These are phyloP conservation scores for Salinomyces thailandicus DNA, from an alignment of 2,329 filamentous ascomycete species.

Conservation along the genomic window DNA sequence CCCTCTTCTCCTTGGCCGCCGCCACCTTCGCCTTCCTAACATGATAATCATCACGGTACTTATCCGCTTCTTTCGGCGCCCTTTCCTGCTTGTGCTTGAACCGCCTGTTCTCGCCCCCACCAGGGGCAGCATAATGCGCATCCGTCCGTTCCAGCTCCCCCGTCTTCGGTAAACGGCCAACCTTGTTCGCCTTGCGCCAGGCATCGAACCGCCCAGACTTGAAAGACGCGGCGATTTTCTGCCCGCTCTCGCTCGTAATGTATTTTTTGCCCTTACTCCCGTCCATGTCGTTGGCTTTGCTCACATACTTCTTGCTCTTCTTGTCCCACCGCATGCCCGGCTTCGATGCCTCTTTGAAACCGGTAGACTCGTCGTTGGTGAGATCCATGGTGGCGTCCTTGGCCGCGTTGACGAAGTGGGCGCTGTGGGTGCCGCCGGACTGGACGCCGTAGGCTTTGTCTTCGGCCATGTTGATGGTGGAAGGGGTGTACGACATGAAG, in stretches of 20 bases:
- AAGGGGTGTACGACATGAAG: slow-evolving; percentile 94
- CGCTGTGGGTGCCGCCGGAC: slow-evolving; percentile 52
- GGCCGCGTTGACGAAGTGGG: slow-evolving; percentile 80
- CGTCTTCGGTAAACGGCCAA: slow-evolving; percentile 66
- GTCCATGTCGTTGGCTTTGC: slow-evolving; percentile 86
- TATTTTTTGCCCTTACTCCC: slow-evolving; percentile 58
- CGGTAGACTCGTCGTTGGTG: slow-evolving; percentile 73
- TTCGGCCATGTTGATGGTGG: slow-evolving; percentile 68
- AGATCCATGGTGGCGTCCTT: slow-evolving; percentile 85
- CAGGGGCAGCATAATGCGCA: slow-evolving; percentile 24
- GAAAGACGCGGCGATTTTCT: slow-evolving; percentile 92
- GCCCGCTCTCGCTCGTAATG: slow-evolving; percentile 84
- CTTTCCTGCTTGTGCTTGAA: slow-evolving; percentile 81
- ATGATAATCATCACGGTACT: slow-evolving; percentile 81
- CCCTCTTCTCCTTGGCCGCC: slow-evolving; percentile 74
- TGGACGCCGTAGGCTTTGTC: slow-evolving; percentile 91
- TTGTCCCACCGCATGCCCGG: slow-evolving; percentile 83
- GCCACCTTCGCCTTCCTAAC: slow-evolving; percentile 81
- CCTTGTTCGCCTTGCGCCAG: slow-evolving; percentile 79
- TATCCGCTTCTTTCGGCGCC: slow-evolving; percentile 89
- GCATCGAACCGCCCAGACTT: slow-evolving; percentile 85
- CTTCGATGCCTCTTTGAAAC: slow-evolving; percentile 66
- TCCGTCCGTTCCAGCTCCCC: slow-evolving; percentile 60
- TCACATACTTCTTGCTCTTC: slow-evolving; percentile 90
- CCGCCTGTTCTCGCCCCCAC: slow-evolving; percentile 37